Evolutionary conservation across 2,329 filamentous ascomycete species (phyloP).

Genomic region (Rhynchosporium agropyri): DNA sequence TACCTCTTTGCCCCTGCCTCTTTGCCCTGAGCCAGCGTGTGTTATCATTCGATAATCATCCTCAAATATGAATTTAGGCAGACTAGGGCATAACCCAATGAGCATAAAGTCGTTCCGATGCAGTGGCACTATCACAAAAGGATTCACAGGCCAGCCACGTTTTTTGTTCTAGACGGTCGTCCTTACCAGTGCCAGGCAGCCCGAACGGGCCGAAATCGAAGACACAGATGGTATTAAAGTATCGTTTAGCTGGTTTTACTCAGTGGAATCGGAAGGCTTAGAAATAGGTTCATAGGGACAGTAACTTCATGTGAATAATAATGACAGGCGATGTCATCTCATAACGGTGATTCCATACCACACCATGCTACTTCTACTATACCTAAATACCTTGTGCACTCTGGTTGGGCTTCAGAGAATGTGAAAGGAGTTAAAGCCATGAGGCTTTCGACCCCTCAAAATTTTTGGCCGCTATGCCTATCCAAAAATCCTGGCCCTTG

Average conservation of each 20-base stretch:
- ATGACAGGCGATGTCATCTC: constrained; percentile 18
- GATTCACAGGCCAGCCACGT: constrained; percentile 42
- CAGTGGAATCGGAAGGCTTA: not conserved
- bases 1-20: not conserved
- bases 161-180: constrained; percentile 32
- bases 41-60: constrained; percentile 34
- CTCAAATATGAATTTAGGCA: constrained; percentile 41
- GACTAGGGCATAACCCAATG: constrained; percentile 26
- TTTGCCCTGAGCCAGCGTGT: not conserved
- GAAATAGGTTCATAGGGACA: constrained; percentile 19
- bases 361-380: constrained; percentile 6
- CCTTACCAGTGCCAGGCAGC: constrained; percentile 19
- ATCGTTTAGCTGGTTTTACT: constrained; percentile 19
- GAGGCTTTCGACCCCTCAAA: constrained; percentile 35
- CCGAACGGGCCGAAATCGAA: not conserved
- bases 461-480: constrained; percentile 33
- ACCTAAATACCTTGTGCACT: constrained; percentile 14
- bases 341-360: not conserved
- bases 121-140: constrained; percentile 34
- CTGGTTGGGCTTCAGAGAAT: constrained; percentile 30
- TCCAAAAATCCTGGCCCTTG: constrained; percentile 27
- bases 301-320: constrained; percentile 19
- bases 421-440: constrained; percentile 39
- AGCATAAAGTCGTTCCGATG: constrained; percentile 9
- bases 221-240: constrained; percentile 22